Conservation (phyloP, 2,329 filamentous ascomycete species). For the Alternaria triticimaculans region DNA sequence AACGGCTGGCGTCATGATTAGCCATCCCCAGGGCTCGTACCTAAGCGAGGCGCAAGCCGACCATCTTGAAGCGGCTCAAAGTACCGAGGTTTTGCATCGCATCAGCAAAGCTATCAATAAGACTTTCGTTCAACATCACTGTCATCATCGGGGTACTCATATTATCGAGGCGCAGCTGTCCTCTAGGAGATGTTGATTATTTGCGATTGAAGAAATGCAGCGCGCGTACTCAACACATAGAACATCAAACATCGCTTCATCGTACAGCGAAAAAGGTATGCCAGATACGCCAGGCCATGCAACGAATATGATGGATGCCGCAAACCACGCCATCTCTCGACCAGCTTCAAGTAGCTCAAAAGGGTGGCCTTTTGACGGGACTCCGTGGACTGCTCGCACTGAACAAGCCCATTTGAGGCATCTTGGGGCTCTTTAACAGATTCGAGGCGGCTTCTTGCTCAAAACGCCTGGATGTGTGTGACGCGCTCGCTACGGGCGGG, state of each 20-base stretch:
- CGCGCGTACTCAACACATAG: background rate
- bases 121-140: background rate
- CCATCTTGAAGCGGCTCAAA: constrained; percentile 3
- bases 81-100: background rate
- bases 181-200: background rate
- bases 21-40: background rate
- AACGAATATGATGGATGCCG: constrained; percentile 1
- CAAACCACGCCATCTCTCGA: background rate
- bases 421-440: constrained; percentile 22
- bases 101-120: background rate
- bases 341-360: constrained; percentile 7
- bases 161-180: background rate
- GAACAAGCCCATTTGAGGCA: constrained; percentile 41
- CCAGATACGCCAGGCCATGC: constrained; percentile 16
- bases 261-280: background rate
- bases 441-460: constrained; percentile 21
- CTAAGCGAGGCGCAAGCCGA: background rate
- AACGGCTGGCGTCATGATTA: background rate
- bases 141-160: background rate
- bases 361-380: constrained; percentile 33
- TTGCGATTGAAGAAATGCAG: background rate
- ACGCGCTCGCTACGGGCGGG: constrained; percentile 23
- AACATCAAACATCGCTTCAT: background rate
- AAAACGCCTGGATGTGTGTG: constrained; percentile 17
- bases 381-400: constrained; percentile 36